Evolutionary conservation across 345 rosid species (phyloP), one percentile per base, ranked within the genome.

Genomic region (Moricandia moricandioides): DNA sequence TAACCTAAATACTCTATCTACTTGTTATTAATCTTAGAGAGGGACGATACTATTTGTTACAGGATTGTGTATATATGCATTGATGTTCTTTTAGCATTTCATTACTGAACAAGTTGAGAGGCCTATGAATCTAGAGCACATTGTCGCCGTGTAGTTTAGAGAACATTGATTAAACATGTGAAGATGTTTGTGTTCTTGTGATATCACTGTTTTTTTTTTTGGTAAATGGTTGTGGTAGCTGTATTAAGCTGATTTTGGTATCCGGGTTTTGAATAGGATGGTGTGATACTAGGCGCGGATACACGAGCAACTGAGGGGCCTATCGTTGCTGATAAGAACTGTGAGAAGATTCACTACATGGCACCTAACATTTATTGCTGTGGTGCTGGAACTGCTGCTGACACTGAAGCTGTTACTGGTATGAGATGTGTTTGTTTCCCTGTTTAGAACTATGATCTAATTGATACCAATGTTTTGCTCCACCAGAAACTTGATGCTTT

Each of bases 321-420:
- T 47, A 95, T 95, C 33, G 99, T 92, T 49, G 89, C 96, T 75
- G 99, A 95, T 76, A 94, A 95, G 80, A 95, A 95, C 63, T 95
- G 98, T 67, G 99, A 95, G 85, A 95, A 95, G 78, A 95, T 95
- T 80, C 99, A 92, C 67, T 92, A 89, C 51, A 95, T 95, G 98
- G 98, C 99, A 30, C 99, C 99, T 18, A 95, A 95, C 83, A 90
- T 92, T 13, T 92, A 91, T 57, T 92, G 98, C 72, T 95, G 98
- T 79, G 99, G 96, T 82, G 99, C 97, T 1, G 99, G 99, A 83
- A 91, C 94, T 11, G 98, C 97, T 39, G 99, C 98, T 67, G 98
- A 95, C 67, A 90, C 99, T 11, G 99, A 92, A 85, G 98, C 98
- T 21, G 99, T 95, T n/a, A 95, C 98, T 69, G 98, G 99, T 95